A percentile compares a stretch with the other conserved stretches of the same genome.
These are phyloP conservation scores for Phytophthora aleatoria DNA, from an alignment of 352 stramenopile genomes.

Conservation along the genomic window DNA sequence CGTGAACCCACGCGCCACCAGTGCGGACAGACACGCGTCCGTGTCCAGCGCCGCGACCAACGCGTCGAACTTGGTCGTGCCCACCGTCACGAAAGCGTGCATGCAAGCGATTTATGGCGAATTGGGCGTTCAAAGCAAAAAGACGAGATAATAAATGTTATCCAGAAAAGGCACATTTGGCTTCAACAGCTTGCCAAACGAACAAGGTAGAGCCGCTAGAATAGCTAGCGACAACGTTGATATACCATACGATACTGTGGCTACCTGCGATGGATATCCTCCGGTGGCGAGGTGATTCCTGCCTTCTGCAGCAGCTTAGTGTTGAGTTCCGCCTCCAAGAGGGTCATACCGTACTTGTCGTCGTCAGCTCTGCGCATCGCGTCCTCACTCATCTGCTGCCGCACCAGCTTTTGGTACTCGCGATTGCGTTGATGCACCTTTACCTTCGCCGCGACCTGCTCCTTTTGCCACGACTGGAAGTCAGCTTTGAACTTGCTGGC, in stretches of 20 bases:
- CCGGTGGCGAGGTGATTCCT: conserved; percentile 28
- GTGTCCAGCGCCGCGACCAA: conserved; percentile 80
- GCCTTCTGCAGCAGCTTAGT: conserved; percentile 46
- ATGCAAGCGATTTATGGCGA: conserved; percentile 1
- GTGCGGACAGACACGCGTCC: conserved; percentile 52
- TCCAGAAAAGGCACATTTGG: too few species aligned
- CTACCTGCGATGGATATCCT: conserved; percentile 32
- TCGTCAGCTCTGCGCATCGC: conserved; percentile 41
- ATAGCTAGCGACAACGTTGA: too few species aligned
- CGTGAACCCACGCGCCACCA: conserved; percentile 63
- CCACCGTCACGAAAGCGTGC: conserved; percentile 85
- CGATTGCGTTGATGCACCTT: conserved; percentile 42
- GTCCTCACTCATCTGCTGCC: conserved; percentile 57
- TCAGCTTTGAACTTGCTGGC: conserved; percentile 52
- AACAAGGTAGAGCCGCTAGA: too few species aligned
- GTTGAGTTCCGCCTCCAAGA: conserved; percentile 65
- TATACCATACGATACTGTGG: not conserved
- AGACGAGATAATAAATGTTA: too few species aligned
- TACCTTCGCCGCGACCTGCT: conserved; percentile 36
- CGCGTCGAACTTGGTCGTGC: conserved; percentile 88
- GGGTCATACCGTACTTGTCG: conserved; percentile 74
- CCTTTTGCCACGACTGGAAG: conserved; percentile 48
- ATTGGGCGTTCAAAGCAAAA: too few species aligned
- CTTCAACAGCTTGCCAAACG: too few species aligned
- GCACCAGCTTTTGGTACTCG: conserved; percentile 48